Evolutionary conservation across 2,329 filamentous ascomycete species (phyloP), one percentile per base, ranked within the genome.

Genomic region (Penicillium sp.): DNA sequence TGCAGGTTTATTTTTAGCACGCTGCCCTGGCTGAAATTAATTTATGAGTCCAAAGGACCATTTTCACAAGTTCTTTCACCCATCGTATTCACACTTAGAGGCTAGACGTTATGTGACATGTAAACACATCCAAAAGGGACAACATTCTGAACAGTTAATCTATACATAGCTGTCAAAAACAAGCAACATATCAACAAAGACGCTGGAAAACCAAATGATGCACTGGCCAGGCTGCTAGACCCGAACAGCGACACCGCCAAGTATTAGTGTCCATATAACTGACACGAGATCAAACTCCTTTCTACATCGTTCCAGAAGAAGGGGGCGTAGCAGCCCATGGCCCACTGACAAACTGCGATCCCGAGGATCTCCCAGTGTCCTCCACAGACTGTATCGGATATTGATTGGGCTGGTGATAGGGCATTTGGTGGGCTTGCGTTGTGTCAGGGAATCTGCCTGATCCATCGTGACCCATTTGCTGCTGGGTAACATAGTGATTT

Each of bases 291-390:
- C 10, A 48, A 4, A 7, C 13, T 5, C 0, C 21, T 14, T 29
- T 47, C 31, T 52, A 47, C 10, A 24, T 40, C 10, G 46, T 48
- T 1, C 56, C 56, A 13, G 54, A 43, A 32, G 42, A 44, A 29
- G 64, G 55, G 10, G 58, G 55, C 11, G 53, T 59, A 9, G 57
- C 47, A 1, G 64, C 56, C 66, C 66, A 69, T 13, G 67, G 66
- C 9, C 67, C 67, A 52, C 65, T 69, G 6, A 69, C 60, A 39
- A 69, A 70, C n/a, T 67, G 66, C n/a, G 66, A 56, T 54, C 67
- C 65, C 3, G 64, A 63, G 5, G 42, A 29, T 31, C 38, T 14
- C 56, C 56, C 13, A 48, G 52, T 5, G 56, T 42, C 31, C 14
- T 31, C 44, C 1, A 5, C 21, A 5, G 45, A 22, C 11, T 43